phyloP scores from a whole-genome alignment of 1,284 basidiomycete species.

The Ustilago esculenta region DNA sequence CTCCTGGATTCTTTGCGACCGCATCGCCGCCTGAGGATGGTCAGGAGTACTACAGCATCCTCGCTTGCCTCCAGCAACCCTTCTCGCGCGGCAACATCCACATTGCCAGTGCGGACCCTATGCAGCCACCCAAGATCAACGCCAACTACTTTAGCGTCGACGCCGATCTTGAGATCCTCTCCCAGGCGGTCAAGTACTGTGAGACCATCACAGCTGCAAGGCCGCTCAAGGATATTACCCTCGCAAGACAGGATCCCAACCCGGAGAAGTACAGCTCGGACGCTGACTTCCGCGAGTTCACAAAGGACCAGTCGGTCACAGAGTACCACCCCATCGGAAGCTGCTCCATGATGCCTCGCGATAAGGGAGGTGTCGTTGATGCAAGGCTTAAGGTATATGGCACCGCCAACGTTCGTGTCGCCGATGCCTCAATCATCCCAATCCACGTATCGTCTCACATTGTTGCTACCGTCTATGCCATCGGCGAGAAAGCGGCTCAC shows the following conservation, averaged over 20 bases:
- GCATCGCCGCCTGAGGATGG: slow-evolving; percentile 43
- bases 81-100: slow-evolving; percentile 55
- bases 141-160: slow-evolving; percentile 51
- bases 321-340: slow-evolving; percentile 71
- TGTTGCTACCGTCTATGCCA: slow-evolving; percentile 43
- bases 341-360: slow-evolving; percentile 75
- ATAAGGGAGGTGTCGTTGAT: slow-evolving; percentile 76
- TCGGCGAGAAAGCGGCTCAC: slow-evolving; percentile 47
- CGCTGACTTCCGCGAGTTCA: slow-evolving; percentile 43
- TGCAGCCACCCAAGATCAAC: slow-evolving; percentile 42
- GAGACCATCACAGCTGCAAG: slow-evolving; percentile 31
- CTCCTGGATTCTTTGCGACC: slow-evolving; percentile 59
- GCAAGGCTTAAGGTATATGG: slow-evolving; percentile 75
- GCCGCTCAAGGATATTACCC: slow-evolving; percentile 39
- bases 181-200: slow-evolving; percentile 51
- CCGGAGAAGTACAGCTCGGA: slow-evolving; percentile 38
- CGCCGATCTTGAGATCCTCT: slow-evolving; percentile 54
- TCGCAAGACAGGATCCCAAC: slow-evolving; percentile 39
- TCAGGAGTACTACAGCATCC: slow-evolving; percentile 53
- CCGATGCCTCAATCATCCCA: slow-evolving; percentile 64
- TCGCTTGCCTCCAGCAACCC: slow-evolving; percentile 51
- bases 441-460: slow-evolving; percentile 49
- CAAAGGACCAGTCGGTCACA: slow-evolving; percentile 48
- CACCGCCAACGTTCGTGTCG: slow-evolving; percentile 72
- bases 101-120: slow-evolving; percentile 30